Base-by-base conservation (phyloP, 78 protist genomes). In the Polysphondylium violaceum region DNA sequence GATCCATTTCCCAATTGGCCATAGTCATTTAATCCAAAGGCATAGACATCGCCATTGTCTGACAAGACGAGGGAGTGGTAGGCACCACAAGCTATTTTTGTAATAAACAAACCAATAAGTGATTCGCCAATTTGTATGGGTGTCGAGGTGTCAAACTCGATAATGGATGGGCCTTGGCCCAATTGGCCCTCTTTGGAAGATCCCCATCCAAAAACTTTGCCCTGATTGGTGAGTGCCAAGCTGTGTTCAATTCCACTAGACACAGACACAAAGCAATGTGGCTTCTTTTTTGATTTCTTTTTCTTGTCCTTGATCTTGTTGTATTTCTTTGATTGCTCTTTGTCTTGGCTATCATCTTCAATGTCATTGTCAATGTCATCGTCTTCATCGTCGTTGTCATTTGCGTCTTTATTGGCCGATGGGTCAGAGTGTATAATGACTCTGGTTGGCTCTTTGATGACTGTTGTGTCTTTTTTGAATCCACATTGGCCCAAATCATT, bases 171-270 rank as follows among this genome's bases (percentile, higher is more conserved):
- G 4, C 41, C 35, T 43, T 12, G 16, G 36, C 83, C 90, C 5
- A 79, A 27, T 55, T 83, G 91, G 14, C 92, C 90, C 9, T 83
- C 36, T 8, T 55, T 29, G 12, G 58, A 33, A n/a, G 47, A 40
- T 3, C 95, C 95, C 90, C 90, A 92, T 12, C 76, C 77, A 53
- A n/a, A 92, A 29, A 92, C 75, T 3, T 29, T 12, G 4, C 92
- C 92, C 6, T 83, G 36, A 19, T 31, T 31, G 6, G 92, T 40
- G 56, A 92, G 40, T 19, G 78, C 90, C 61, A 79, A 43, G 19
- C 76, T 56, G 71, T 92, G 95, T n/a, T 51, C 73, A 38, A 41
- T 40, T 38, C 88, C 94, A 69, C 95, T 79, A 11, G 88, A 41
- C 1, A 91, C 89, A 21, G 41, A 53, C 6, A 11, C 72, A 21